Conservation (phyloP, 257 asterid species). For the Vinca minor region DNA sequence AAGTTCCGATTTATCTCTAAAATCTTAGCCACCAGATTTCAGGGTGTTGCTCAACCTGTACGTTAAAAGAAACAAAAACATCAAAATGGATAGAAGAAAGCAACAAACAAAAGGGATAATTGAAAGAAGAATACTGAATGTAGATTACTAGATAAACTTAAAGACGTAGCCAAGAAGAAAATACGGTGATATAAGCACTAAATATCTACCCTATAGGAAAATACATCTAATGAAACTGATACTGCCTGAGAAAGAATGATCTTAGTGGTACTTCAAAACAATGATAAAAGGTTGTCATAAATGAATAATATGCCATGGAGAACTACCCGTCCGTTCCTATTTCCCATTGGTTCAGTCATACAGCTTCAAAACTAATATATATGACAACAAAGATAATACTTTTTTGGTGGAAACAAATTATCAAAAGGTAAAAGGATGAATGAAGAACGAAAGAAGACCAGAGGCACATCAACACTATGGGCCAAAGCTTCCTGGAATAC, state of each 20-base stretch:
- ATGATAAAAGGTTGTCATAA: too few species aligned
- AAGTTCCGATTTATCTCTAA: conserved; percentile 14
- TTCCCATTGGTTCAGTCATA: too few species aligned
- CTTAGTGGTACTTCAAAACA: too few species aligned
- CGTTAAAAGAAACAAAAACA: conserved; percentile 1
- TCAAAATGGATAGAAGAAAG: conserved; percentile 1
- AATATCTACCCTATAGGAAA: not conserved
- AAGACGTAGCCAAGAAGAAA: not conserved
- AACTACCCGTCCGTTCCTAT: too few species aligned
- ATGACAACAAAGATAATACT: too few species aligned
- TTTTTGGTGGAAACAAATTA: too few species aligned
- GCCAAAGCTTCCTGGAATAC: not conserved
- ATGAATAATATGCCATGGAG: too few species aligned
- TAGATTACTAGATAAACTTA: not conserved
- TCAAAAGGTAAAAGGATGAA: too few species aligned
- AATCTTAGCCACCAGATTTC: conserved; percentile 55
- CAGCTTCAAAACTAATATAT: too few species aligned
- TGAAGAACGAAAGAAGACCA: not conserved
- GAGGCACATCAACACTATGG: not conserved
- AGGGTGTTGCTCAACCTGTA: conserved; percentile 82
- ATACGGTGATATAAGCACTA: not conserved
- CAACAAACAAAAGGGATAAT: not conserved
- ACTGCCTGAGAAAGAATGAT: not conserved
- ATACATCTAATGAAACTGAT: not conserved
- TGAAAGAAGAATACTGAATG: not conserved